Evolutionary conservation across 345 rosid genomes (phyloP), one percentile per base, ranked within the genome.

Genomic region (Syzygium oleosum): DNA sequence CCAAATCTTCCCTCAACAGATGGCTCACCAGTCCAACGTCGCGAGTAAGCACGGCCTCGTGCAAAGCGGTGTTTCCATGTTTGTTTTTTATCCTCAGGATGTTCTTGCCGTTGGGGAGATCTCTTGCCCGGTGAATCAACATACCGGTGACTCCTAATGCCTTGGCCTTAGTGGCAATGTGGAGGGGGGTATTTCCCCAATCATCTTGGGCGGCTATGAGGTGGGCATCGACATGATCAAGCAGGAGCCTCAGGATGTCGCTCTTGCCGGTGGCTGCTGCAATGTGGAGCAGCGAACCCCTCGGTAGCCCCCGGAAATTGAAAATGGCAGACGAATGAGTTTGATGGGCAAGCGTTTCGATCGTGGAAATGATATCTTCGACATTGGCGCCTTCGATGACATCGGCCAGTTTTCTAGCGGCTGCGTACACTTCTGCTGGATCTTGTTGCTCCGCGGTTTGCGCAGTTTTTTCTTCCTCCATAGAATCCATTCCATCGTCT

Each of bases 21-120:
- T 0, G 61, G 1, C 0, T 0, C 61, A 56, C 61, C 13, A 56
- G 61, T 12, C 4, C 0, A 56, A 22, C 61, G 5, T 56, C n/a
- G 0, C 13, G 0, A 0, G n/a, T 9, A 9, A 23, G 27, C n/a
- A 56, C 61, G 61, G 61, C 61, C 61, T 56, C 61, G 61, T 56
- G 61, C 61, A 56, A 56, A 56, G 61, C 61, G 61, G 61, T 56
- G 61, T 56, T 23, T 56, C n/a, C 61, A 56, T 9, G 61, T 0
- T 56, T 56, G 61, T 56, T 56, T 5, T 56, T 56, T 0, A 56
- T 56, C 61, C 61, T 56, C 61, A 56, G 61, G 61, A 51, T 51
- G 13, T 51, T 11, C 52, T 51, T 3, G 52, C 2, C 13, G 52
- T 51, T 51, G 52, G 52, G 52, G 0, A 51, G 52, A 0, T 51